phyloP scores from a whole-genome alignment of 2,329 filamentous ascomycete genomes.

The Cladosporium sp. region DNA sequence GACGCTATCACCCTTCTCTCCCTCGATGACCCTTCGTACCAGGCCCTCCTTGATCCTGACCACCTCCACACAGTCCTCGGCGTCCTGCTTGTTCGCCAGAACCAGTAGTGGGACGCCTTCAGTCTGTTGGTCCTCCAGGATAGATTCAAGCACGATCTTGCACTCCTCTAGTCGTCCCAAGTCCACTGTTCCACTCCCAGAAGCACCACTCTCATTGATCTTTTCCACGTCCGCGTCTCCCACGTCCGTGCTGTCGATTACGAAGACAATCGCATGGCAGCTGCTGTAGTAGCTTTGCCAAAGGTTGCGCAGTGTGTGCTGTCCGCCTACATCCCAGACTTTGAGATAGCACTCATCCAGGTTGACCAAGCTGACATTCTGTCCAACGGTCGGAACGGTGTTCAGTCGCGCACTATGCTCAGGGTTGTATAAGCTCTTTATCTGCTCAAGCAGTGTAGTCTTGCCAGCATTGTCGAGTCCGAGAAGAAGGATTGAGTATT shows the following conservation, averaged over 20 bases:
- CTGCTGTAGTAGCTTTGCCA: conserved; percentile 95
- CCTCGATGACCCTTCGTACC: conserved; percentile 92
- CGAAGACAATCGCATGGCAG: conserved; percentile 96
- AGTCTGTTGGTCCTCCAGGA: conserved; percentile 80
- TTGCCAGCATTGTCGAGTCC: conserved; percentile 98
- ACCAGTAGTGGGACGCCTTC: conserved; percentile 89
- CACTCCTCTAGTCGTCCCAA: conserved; percentile 77
- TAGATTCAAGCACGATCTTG: conserved; percentile 80
- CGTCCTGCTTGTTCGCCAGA: conserved; percentile 94
- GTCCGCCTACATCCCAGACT: conserved; percentile 96
- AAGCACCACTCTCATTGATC: conserved; percentile 29
- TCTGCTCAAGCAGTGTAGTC: conserved; percentile 94
- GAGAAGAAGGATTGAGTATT: conserved; percentile 95
- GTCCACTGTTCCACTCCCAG: conserved; percentile 15
- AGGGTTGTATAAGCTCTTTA: conserved; percentile 79
- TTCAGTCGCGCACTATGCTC: conserved; percentile 64
- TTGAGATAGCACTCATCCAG: conserved; percentile 95
- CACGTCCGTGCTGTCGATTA: conserved; percentile 92
- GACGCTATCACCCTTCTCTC: conserved; percentile 79
- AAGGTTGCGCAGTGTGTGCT: conserved; percentile 79
- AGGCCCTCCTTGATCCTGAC: conserved; percentile 95
- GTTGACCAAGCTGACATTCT: conserved; percentile 89
- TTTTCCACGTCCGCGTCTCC: conserved; percentile 70
- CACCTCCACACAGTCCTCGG: conserved; percentile 96
- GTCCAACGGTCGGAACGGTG: conserved; percentile 93